A percentile compares a stretch with the other conserved stretches of the same genome.
These are phyloP conservation scores for Candida wancherniae DNA, from an alignment of 805 yeast species.

Conservation along the genomic window DNA sequence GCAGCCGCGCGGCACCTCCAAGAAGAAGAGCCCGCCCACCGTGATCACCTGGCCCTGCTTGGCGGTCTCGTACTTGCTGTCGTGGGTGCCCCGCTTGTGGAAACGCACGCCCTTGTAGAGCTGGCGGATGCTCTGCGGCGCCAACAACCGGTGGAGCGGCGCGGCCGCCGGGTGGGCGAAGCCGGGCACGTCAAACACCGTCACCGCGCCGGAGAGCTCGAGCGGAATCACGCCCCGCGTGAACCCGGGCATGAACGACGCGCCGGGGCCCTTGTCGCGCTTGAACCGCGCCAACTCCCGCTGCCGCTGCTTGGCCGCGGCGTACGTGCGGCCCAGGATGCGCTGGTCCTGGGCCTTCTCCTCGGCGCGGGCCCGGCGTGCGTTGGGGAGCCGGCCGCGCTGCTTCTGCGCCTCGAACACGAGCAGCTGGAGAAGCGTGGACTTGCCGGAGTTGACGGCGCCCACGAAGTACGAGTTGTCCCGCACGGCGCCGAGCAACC, in stretches of 20 bases:
- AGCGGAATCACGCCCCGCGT: slow-evolving; percentile 50
- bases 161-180: slow-evolving; percentile 22
- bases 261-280: slow-evolving; percentile 40
- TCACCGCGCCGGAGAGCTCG: slow-evolving; percentile 24
- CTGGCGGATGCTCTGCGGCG: slow-evolving; percentile 21
- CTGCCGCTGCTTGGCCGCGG: slow-evolving; percentile 7
- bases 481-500: slow-evolving; percentile 35
- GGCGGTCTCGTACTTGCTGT: slow-evolving; percentile 32
- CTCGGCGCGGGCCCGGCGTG: slow-evolving; percentile 7
- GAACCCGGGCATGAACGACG: slow-evolving; percentile 60
- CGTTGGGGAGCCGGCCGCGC: slow-evolving; percentile 10
- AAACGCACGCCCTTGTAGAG: slow-evolving; percentile 27
- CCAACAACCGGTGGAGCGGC: slow-evolving; percentile 27
- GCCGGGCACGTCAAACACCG: slow-evolving; percentile 47
- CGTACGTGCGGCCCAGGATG: slow-evolving; percentile 3
- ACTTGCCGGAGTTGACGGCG: slow-evolving; percentile 65
- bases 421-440: slow-evolving; percentile 51
- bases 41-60: slow-evolving; percentile 44
- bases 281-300: slow-evolving; percentile 16
- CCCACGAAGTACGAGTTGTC: slow-evolving; percentile 53
- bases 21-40: slow-evolving; percentile 58
- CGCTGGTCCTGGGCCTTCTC: slow-evolving; percentile 7
- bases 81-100: slow-evolving; percentile 26
- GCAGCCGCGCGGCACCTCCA: slow-evolving; percentile 49
- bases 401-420: slow-evolving; percentile 18